Evolutionary conservation across 1,139 yeast genomes (phyloP).

Genomic region (Suzukiozyma palmioleophila): DNA sequence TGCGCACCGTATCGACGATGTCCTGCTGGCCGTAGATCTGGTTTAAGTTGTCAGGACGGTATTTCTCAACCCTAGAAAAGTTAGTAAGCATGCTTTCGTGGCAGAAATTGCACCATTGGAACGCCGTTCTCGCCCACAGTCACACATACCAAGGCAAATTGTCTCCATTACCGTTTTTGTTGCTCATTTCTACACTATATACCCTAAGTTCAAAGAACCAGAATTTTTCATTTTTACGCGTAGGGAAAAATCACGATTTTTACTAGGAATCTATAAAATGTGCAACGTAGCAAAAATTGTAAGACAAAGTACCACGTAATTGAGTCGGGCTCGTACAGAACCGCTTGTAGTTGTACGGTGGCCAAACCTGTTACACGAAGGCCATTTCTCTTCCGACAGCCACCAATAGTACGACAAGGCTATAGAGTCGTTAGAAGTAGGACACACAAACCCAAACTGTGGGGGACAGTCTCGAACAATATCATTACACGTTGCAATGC

Average conservation of each 20-base stretch:
- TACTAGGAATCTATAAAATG: not conserved
- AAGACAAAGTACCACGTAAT: not conserved
- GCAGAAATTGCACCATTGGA: not conserved
- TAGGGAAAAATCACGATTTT: not conserved
- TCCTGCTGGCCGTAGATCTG: conserved; percentile 92
- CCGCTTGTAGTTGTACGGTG: not conserved
- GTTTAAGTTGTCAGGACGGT: conserved; percentile 77
- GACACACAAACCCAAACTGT: conserved; percentile 70
- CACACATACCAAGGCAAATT: conserved; percentile 41
- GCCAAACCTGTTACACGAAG: conserved; percentile 52
- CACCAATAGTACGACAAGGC: conserved; percentile 45
- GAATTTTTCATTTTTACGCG: conserved; percentile 1
- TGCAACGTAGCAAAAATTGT: conserved; percentile 4
- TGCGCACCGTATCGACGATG: conserved; percentile 75
- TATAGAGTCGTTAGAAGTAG: conserved; percentile 38
- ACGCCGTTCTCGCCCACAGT: not conserved
- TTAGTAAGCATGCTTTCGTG: conserved; percentile 15
- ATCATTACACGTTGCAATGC: conserved; percentile 73
- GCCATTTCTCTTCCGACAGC: conserved; percentile 16
- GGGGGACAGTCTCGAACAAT: conserved; percentile 85
- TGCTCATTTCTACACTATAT: conserved; percentile 1
- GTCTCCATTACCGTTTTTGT: conserved; percentile 13
- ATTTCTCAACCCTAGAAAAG: conserved; percentile 79
- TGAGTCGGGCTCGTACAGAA: not conserved
- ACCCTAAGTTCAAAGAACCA: conserved; percentile 1